A percentile compares a stretch with the other conserved stretches of the same genome.
Conservation (phyloP, 176 grass and related monocot genomes). For the Puccinellia tenuiflora region DNA sequence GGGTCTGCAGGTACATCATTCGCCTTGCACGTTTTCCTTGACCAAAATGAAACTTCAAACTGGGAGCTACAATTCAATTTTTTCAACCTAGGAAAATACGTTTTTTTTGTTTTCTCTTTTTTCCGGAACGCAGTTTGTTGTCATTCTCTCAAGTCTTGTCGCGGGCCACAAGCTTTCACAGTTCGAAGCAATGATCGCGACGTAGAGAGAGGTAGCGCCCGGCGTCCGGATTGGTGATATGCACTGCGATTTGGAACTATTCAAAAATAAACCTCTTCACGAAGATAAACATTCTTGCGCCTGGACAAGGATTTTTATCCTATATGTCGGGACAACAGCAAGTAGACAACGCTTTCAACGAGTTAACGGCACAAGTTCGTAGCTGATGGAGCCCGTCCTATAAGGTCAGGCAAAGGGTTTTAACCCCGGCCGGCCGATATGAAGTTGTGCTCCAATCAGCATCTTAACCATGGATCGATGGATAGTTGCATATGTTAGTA, state of each 20-base stretch:
- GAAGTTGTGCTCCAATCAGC: too few relatives aligned
- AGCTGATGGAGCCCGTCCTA: too few relatives aligned
- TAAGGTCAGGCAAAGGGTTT: too few relatives aligned
- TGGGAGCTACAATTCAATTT: background rate
- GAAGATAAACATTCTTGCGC: too few relatives aligned
- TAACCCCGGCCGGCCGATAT: too few relatives aligned
- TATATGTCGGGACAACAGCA: too few relatives aligned
- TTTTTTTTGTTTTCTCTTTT: background rate
- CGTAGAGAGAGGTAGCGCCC: background rate
- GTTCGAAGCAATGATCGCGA: background rate
- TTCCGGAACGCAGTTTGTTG: background rate
- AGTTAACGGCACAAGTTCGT: too few relatives aligned
- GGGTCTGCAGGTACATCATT: background rate
- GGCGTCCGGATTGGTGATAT: background rate
- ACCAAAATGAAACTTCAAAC: background rate
- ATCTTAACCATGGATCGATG: too few relatives aligned
- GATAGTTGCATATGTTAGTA: too few relatives aligned
- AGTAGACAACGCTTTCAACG: too few relatives aligned
- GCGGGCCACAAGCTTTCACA: background rate
- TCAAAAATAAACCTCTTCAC: too few relatives aligned
- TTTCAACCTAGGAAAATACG: background rate
- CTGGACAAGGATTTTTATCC: too few relatives aligned
- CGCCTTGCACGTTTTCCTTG: background rate
- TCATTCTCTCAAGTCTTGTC: background rate
- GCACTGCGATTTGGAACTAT: background rate